Percentiles rank a stretch among this genome's conserved stretches.
These are phyloP conservation scores for Corylus americana DNA, from an alignment of 306 rosid species.

Conservation along the genomic window DNA sequence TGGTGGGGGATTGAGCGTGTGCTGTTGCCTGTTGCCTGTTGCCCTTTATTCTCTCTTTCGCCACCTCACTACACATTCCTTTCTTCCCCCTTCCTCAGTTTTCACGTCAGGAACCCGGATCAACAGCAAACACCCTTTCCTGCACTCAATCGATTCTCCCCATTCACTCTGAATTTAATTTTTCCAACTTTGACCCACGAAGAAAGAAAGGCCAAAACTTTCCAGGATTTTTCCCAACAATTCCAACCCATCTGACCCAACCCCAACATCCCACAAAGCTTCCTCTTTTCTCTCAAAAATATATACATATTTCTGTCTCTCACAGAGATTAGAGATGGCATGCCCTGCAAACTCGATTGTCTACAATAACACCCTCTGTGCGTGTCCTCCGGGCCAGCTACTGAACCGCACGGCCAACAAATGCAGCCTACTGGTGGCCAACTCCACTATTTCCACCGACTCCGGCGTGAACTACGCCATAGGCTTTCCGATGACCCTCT, in stretches of 20 bases:
- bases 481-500: conserved; percentile 58
- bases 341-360: conserved; percentile 66
- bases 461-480: conserved; percentile 53
- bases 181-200: no score
- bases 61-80: not conserved
- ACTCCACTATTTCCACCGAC: conserved; percentile 46
- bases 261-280: not conserved
- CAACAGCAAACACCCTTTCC: no score
- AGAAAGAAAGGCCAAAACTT: not conserved
- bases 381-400: conserved; percentile 73
- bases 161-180: no score
- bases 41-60: no score
- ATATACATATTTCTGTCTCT: not conserved
- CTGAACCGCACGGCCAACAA: conserved; percentile 29
- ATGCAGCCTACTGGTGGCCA: conserved; percentile 51
- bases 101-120: no score
- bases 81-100: not conserved
- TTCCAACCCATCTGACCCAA: not conserved
- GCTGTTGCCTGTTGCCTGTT: no score
- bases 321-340: conserved; percentile 37
- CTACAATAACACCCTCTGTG: conserved; percentile 69
- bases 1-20: no score
- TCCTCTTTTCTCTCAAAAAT: not conserved
- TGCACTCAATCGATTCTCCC: no score
- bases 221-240: not conserved